Conservation (phyloP, 2,329 filamentous ascomycete species). For the Lasiodiplodia sp. region DNA sequence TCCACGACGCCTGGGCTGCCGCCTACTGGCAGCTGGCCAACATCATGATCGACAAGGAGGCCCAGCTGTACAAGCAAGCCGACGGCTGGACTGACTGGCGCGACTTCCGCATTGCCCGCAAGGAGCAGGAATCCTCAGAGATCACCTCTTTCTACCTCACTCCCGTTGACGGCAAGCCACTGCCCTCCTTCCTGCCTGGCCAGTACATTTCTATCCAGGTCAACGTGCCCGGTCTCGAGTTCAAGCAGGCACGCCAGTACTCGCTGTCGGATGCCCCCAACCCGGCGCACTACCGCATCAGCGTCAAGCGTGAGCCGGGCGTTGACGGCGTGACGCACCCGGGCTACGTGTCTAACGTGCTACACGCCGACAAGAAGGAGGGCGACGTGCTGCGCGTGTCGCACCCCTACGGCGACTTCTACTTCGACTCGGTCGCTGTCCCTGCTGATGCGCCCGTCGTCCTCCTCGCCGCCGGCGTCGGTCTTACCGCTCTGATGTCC, state of each 20-base stretch:
- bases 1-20: constrained; percentile 72
- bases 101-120: constrained; percentile 69
- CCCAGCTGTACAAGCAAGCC: constrained; percentile 67
- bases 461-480: constrained; percentile 72
- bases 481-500: constrained; percentile 70
- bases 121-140: constrained; percentile 70
- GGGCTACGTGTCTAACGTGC: constrained; percentile 73
- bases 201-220: constrained; percentile 74
- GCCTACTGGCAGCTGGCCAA: constrained; percentile 78
- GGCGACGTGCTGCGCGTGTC: constrained; percentile 71
- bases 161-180: constrained; percentile 66
- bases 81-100: constrained; percentile 72
- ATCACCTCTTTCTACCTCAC: constrained; percentile 75
- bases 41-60: constrained; percentile 73
- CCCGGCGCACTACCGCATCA: constrained; percentile 71
- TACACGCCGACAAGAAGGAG: constrained; percentile 67
- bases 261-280: constrained; percentile 72
- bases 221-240: constrained; percentile 61
- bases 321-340: constrained; percentile 59
- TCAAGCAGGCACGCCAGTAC: constrained; percentile 74
- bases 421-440: constrained; percentile 55
- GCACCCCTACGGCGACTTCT: constrained; percentile 70
- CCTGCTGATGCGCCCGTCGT: constrained; percentile 59
- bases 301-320: constrained; percentile 66
- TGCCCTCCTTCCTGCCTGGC: constrained; percentile 72